Base-by-base conservation (phyloP, 2,329 filamentous ascomycete species). In the Coniochaeta pulveracea region DNA sequence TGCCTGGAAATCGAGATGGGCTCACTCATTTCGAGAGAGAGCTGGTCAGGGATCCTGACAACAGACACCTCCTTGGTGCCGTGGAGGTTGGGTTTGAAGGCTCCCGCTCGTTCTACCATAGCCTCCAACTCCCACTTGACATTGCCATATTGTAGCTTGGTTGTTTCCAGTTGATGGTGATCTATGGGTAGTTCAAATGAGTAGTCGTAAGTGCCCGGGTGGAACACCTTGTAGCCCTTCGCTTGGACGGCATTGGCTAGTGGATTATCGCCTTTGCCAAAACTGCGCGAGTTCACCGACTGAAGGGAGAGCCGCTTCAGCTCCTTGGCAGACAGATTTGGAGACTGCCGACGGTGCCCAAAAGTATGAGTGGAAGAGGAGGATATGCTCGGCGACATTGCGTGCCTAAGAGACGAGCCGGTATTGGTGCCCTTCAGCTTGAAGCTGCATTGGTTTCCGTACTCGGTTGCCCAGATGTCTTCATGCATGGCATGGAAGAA, bases 1-100 rank as follows among this genome's bases (percentile, higher is more conserved):
- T 85, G 86, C 14, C 88, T 70, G 42, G 83, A 89, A 48, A 95
- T 94, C 9, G 86, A 89, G 47, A 95, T 94, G 3, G 88, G 88
- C 51, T 95, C 88, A 17, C 86, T 80, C 55, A 85, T 85, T 55
- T 95, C 88, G 16, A 94, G 64, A 1, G 86, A 94, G 28, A 86
- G 74, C 56, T 93, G 85, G 31, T 89, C 76, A 0, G 88, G 88
- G 4, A 91, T 77, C 27, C 88, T 79, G 34, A 94, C 85, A 30
- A 95, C 75, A 7, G 71, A 72, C 3, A 95, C 77, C 53, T 94
- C 86, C 51, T 86, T 85, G 26, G 65, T 69, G 24, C 88, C 88
- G 36, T 86, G 69, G 2, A 95, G 63, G 44, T 94, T 94, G 2
- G 85, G 80, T 48, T 88, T 83, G 62, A 95, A 94, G 10, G 88